Evolutionary conservation across 768 basidiomycete species (phyloP).

Genomic region (Hericium alpestre): DNA sequence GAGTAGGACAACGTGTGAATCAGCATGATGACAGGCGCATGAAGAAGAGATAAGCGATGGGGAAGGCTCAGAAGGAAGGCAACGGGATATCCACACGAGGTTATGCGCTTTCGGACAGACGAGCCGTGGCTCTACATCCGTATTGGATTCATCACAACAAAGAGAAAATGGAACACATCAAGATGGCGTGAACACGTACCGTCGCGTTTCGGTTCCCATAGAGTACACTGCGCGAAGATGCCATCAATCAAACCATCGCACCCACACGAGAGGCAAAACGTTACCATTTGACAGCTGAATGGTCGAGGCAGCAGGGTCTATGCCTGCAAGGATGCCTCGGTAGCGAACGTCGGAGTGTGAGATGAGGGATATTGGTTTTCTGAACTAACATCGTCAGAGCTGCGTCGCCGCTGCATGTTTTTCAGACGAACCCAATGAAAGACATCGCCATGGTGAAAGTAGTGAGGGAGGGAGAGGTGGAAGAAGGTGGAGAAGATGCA

Average conservation of each 20-base stretch:
- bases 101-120: slow-evolving; percentile 33
- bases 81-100: slow-evolving; percentile 50
- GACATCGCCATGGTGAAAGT: slow-evolving; percentile 11
- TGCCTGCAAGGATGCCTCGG: slow-evolving; percentile 77
- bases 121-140: slow-evolving; percentile 32
- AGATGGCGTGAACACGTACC: slow-evolving; percentile 34
- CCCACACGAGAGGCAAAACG: slow-evolving; percentile 8
- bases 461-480: slow-evolving; percentile 2
- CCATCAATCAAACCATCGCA: background rate
- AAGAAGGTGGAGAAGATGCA: background rate
- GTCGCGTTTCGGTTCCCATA: slow-evolving; percentile 80
- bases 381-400: slow-evolving; percentile 20
- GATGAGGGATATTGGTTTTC: slow-evolving; percentile 83
- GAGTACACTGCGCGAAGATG: slow-evolving; percentile 45
- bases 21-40: slow-evolving; percentile 17
- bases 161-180: background rate
- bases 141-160: slow-evolving; percentile 24
- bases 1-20: slow-evolving; percentile 3
- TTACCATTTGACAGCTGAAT: slow-evolving; percentile 82
- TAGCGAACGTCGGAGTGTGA: slow-evolving; percentile 89
- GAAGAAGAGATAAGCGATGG: slow-evolving; percentile 1
- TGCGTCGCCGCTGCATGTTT: background rate
- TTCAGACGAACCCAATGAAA: slow-evolving; percentile 11
- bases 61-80: slow-evolving; percentile 47
- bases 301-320: slow-evolving; percentile 76